These are phyloP conservation scores for Collybiopsis confluens DNA, from an alignment of 768 basidiomycete species.

Conservation along the genomic window DNA sequence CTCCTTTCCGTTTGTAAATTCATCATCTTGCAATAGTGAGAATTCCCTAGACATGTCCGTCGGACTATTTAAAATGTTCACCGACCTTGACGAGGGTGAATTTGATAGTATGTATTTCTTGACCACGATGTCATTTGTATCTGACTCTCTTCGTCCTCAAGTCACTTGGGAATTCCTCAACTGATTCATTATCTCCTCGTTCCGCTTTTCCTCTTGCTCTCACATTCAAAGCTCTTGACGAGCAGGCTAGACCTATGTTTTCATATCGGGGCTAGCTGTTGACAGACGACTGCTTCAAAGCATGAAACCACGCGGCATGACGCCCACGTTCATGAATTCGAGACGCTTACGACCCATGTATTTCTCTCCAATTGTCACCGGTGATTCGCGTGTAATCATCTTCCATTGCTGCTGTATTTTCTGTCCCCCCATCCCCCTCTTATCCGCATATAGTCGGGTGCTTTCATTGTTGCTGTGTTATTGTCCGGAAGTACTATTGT, in stretches of 20 bases:
- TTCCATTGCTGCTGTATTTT: not conserved
- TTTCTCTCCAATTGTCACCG: not conserved
- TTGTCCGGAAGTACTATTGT: not conserved
- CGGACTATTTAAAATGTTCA: conserved; percentile 62
- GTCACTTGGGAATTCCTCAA: not conserved
- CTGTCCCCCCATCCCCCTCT: not conserved
- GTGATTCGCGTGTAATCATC: not conserved
- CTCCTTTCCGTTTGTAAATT: not conserved
- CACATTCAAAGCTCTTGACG: conserved; percentile 1
- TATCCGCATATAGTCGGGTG: conserved; percentile 3
- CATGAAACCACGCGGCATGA: conserved; percentile 1
- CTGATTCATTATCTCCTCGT: not conserved
- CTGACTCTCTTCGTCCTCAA: not conserved
- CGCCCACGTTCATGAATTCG: conserved; percentile 4
- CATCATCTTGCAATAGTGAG: conserved; percentile 31
- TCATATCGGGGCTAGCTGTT: conserved; percentile 1
- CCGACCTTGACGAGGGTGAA: conserved; percentile 42
- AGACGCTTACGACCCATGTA: conserved; percentile 5
- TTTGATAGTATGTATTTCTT: conserved; percentile 50
- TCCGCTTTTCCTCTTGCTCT: not conserved
- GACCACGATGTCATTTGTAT: not conserved
- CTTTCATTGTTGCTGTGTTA: not conserved
- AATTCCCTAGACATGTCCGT: conserved; percentile 75
- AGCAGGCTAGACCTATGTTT: conserved; percentile 8
- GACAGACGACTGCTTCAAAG: not conserved